Percentiles rank a stretch among this genome's conserved stretches.
phyloP scores from a whole-genome alignment of 1,284 basidiomycete species.

The Flammula alnicola region DNA sequence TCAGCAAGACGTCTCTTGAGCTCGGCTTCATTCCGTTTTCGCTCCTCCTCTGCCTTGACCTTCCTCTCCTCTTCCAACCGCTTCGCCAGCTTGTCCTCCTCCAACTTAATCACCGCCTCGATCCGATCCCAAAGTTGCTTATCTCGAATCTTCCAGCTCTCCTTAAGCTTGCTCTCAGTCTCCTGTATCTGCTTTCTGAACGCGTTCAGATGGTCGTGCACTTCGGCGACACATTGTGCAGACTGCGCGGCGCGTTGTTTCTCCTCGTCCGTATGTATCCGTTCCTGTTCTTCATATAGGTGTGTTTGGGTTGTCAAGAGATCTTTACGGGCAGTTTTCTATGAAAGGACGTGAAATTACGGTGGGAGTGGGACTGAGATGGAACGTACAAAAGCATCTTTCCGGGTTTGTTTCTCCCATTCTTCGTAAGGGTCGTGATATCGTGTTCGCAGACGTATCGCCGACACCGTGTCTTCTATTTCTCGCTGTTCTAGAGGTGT shows the following conservation, averaged over 20 bases:
- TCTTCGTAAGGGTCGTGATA: constrained; percentile 80
- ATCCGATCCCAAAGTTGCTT: constrained; percentile 59
- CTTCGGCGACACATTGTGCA: constrained; percentile 52
- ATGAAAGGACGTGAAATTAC: constrained; percentile 4
- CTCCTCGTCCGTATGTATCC: constrained; percentile 40
- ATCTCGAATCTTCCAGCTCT: constrained; percentile 57
- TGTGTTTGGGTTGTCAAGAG: constrained; percentile 45
- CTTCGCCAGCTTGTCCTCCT: constrained; percentile 63
- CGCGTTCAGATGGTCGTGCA: constrained; percentile 46
- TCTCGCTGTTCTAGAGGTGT: constrained; percentile 52
- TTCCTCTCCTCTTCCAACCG: constrained; percentile 44
- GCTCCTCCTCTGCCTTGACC: constrained; percentile 44
- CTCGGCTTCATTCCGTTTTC: constrained; percentile 45
- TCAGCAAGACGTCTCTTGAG: constrained; percentile 43
- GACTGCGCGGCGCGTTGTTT: constrained; percentile 44
- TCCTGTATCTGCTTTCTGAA: constrained; percentile 49
- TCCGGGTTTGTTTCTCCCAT: constrained; percentile 70
- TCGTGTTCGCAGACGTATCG: constrained; percentile 66
- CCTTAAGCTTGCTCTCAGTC: constrained; percentile 50
- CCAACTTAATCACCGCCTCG: constrained; percentile 64
- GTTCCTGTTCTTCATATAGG: constrained; percentile 43
- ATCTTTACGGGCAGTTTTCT: constrained; percentile 66
- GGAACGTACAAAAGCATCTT: constrained; percentile 69
- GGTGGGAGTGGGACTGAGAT: neutral
- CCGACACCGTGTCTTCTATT: constrained; percentile 69